These are phyloP conservation scores for Hyaloperonospora brassicae DNA, from an alignment of 352 stramenopile species.

Conservation along the genomic window DNA sequence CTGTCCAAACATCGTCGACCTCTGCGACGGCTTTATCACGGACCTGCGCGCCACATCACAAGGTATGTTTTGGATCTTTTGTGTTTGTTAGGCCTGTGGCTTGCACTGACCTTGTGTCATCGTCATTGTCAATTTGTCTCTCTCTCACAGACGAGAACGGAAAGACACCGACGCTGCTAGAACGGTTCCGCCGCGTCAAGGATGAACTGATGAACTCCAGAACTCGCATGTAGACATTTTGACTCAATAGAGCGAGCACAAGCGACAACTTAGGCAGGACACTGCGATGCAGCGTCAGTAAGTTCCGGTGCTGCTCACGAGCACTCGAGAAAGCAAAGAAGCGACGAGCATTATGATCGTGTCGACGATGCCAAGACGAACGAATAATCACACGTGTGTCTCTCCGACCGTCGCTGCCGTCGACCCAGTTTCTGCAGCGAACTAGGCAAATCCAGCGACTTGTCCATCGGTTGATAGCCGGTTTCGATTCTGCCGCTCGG, in stretches of 20 bases:
- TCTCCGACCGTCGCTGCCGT: not conserved
- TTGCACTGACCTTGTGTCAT: not conserved
- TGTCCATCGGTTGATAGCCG: no score
- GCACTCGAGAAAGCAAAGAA: not conserved
- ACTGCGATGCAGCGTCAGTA: constrained; percentile 10
- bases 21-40: constrained; percentile 74
- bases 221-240: constrained; percentile 47
- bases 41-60: constrained; percentile 70
- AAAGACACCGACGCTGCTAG: constrained; percentile 51
- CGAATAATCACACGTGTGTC: constrained; percentile 54
- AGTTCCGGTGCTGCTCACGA: not conserved
- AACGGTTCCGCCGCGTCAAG: constrained; percentile 70
- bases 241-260: constrained; percentile 8
- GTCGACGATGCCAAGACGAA: constrained; percentile 17
- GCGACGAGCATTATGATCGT: constrained; percentile 2
- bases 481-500: no score
- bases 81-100: constrained; percentile 8
- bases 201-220: constrained; percentile 66
- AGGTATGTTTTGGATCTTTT: constrained; percentile 32
- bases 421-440: no score
- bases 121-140: not conserved
- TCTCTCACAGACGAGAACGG: constrained; percentile 42
- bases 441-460: no score
- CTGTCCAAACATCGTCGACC: constrained; percentile 68
- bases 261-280: constrained; percentile 8